phyloP scores from a whole-genome alignment of 768 basidiomycete genomes.

The Nidula microcarpa region DNA sequence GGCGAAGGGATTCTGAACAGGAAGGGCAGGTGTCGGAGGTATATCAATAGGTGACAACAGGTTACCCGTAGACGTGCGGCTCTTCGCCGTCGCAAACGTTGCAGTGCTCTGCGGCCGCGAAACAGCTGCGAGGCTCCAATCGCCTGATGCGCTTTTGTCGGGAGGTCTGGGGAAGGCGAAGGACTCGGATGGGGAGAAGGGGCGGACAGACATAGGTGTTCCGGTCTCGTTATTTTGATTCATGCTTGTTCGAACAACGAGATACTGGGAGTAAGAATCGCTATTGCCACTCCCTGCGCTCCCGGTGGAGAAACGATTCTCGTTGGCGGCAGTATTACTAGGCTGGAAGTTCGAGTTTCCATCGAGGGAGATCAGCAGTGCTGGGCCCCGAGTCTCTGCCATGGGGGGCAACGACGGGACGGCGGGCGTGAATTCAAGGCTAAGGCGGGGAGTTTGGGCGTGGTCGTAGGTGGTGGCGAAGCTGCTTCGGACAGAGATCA shows the following conservation, averaged over 20 bases:
- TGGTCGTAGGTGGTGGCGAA: constrained; percentile 63
- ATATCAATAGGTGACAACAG: constrained; percentile 7
- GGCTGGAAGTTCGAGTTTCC: constrained; percentile 12
- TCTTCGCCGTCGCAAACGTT: constrained; percentile 6
- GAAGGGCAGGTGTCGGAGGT: constrained; percentile 12
- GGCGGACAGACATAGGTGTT: constrained; percentile 60
- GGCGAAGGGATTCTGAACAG: constrained; percentile 28
- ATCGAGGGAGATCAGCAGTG: constrained; percentile 27
- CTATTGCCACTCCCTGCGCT: constrained; percentile 33
- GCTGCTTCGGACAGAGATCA: constrained; percentile 47
- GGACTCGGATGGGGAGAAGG: constrained; percentile 64
- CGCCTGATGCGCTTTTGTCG: constrained; percentile 11
- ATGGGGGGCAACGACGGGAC: constrained; percentile 47
- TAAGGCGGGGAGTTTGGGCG: constrained; percentile 19
- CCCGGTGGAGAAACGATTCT: constrained; percentile 32
- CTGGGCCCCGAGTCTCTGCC: constrained; percentile 47
- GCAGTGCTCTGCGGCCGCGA: constrained; percentile 17
- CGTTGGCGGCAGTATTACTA: constrained; percentile 7
- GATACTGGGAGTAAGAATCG: constrained; percentile 36
- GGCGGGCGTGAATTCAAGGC: constrained; percentile 13
- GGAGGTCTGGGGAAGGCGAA: constrained; percentile 71
- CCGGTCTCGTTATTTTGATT: constrained; percentile 16
- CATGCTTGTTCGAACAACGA: constrained; percentile 22
- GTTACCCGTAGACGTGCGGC: constrained; percentile 2
- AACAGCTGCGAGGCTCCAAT: constrained; percentile 10